These are phyloP conservation scores for Fusarium miscanthi DNA, from an alignment of 2,329 filamentous ascomycete species.

Conservation along the genomic window DNA sequence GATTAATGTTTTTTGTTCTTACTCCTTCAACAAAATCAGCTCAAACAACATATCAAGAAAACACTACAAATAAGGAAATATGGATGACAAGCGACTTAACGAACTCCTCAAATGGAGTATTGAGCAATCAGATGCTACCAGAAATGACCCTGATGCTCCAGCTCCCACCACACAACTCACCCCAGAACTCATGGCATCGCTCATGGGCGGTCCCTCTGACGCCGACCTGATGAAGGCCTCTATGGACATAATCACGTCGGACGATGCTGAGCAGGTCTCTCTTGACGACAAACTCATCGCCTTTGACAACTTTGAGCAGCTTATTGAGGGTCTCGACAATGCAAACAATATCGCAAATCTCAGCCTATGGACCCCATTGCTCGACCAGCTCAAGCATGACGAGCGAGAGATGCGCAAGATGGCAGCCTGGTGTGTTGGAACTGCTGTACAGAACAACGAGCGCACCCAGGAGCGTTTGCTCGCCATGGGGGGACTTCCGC, in stretches of 20 bases:
- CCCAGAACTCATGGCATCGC: slow-evolving; percentile 75
- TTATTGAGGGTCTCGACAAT: slow-evolving; percentile 94
- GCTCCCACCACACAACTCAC: slow-evolving; percentile 63
- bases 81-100: slow-evolving; percentile 72
- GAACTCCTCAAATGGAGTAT: slow-evolving; percentile 83
- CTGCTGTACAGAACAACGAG: slow-evolving; percentile 95
- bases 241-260: slow-evolving; percentile 78
- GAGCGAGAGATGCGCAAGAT: slow-evolving; percentile 81
- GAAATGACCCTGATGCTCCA: slow-evolving; percentile 47
- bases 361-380: slow-evolving; percentile 83
- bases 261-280: slow-evolving; percentile 66
- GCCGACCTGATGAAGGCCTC: slow-evolving; percentile 90
- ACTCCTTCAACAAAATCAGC: slow-evolving; percentile 2
- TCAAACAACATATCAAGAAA: neutral
- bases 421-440: slow-evolving; percentile 95
- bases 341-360: slow-evolving; percentile 90
- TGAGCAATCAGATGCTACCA: slow-evolving; percentile 57
- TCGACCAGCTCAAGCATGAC: slow-evolving; percentile 73
- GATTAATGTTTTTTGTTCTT: slow-evolving; percentile 7
- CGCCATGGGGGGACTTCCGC: slow-evolving; percentile 74
- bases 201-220: slow-evolving; percentile 88
- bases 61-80: slow-evolving; percentile 40
- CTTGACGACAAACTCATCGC: slow-evolving; percentile 83
- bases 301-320: slow-evolving; percentile 94
- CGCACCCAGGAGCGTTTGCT: slow-evolving; percentile 80